A percentile compares a stretch with the other conserved stretches of the same genome.
phyloP scores from a whole-genome alignment of 2,329 filamentous ascomycete species.

The Cordyceps pruinosa region DNA sequence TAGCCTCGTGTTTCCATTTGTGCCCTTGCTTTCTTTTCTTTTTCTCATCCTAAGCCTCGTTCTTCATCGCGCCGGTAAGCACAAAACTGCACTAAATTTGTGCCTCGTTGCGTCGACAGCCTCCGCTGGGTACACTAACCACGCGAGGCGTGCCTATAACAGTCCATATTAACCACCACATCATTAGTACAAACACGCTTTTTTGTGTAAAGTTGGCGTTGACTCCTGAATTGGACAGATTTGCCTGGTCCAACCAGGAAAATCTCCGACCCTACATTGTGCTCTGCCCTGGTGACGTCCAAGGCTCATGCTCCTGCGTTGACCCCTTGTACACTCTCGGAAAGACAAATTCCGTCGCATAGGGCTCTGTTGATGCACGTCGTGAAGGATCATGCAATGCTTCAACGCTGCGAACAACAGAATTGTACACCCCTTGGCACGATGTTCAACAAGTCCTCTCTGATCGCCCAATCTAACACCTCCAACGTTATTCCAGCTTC shows the following conservation, averaged over 20 bases:
- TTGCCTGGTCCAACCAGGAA: not conserved
- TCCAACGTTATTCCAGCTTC: not conserved
- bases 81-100: no score
- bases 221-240: not conserved
- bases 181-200: not conserved
- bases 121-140: constrained; percentile 2
- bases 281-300: not conserved
- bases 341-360: not conserved
- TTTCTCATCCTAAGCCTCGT: not conserved
- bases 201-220: not conserved
- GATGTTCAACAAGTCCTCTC: not conserved
- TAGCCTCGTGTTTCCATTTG: not conserved
- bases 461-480: not conserved
- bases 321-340: not conserved
- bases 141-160: not conserved
- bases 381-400: not conserved
- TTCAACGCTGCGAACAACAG: not conserved
- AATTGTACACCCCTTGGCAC: not conserved
- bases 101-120: not conserved
- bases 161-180: not conserved
- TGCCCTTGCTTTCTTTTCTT: not conserved
- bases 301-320: not conserved
- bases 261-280: not conserved
- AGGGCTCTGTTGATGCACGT: not conserved
- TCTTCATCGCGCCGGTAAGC: not conserved